Evolutionary conservation across 345 rosid species (phyloP).

Genomic region (Dovyalis caffra): DNA sequence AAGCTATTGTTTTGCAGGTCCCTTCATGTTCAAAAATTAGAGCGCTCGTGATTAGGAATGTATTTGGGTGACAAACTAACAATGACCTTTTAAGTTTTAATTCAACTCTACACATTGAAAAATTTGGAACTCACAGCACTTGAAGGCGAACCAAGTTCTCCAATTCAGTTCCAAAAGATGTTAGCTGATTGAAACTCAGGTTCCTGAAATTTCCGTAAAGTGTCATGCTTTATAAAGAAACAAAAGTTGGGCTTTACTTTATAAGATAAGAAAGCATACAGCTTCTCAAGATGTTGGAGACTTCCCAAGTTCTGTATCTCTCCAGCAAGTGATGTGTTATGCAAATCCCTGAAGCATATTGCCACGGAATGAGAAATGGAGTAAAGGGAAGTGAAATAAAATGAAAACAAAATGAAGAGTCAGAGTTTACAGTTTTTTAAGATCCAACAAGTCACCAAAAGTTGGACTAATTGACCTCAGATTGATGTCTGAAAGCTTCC

Average conservation of each 20-base stretch:
- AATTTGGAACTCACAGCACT: slow-evolving; percentile 60
- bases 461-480: slow-evolving; percentile 80
- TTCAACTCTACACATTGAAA: not conserved
- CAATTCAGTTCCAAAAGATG: slow-evolving; percentile 69
- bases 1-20: slow-evolving; percentile 85
- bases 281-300: slow-evolving; percentile 68
- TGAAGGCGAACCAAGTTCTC: slow-evolving; percentile 61
- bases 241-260: not conserved
- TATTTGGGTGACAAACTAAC: not conserved
- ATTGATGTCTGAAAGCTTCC: slow-evolving; percentile 74
- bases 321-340: slow-evolving; percentile 84
- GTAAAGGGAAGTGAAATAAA: not conserved
- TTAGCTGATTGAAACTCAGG: slow-evolving; percentile 75
- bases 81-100: not conserved
- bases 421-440: slow-evolving; percentile 64
- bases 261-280: slow-evolving; percentile 43
- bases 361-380: not conserved
- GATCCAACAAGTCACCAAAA: slow-evolving; percentile 91
- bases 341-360: slow-evolving; percentile 65
- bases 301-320: slow-evolving; percentile 71
- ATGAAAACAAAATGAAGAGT: not conserved
- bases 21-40: slow-evolving; percentile 34
- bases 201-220: slow-evolving; percentile 44
- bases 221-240: slow-evolving; percentile 7
- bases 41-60: not conserved